Evolutionary conservation across 306 rosid species (phyloP).

Genomic region (Quillaja saponaria): DNA sequence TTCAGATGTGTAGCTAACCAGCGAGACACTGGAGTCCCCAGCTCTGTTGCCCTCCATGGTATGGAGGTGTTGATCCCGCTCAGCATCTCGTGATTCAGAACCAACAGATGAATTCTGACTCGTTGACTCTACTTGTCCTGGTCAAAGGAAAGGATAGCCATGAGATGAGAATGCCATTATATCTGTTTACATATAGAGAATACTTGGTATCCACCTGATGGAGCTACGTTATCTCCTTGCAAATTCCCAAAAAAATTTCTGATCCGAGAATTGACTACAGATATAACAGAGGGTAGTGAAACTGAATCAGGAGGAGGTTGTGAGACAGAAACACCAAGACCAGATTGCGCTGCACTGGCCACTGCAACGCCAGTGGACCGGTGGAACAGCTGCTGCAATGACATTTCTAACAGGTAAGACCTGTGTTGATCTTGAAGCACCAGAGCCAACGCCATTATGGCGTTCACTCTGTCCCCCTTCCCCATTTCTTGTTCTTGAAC

Average conservation of each 20-base stretch:
- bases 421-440: constrained; percentile 56
- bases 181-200: background rate
- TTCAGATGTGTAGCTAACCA: constrained; percentile 44
- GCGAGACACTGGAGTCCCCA: constrained; percentile 38
- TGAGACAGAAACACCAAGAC: constrained; percentile 57
- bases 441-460: constrained; percentile 53
- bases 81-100: constrained; percentile 41
- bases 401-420: constrained; percentile 62
- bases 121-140: constrained; percentile 55
- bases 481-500: constrained; percentile 71
- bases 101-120: constrained; percentile 49
- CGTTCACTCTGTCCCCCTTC: constrained; percentile 65
- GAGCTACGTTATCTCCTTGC: constrained; percentile 51
- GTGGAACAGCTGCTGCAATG: constrained; percentile 46
- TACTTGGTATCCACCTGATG: constrained; percentile 52
- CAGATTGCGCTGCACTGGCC: constrained; percentile 45
- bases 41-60: constrained; percentile 29
- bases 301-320: constrained; percentile 56
- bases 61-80: constrained; percentile 51
- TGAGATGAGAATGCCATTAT: constrained; percentile 15
- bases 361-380: constrained; percentile 46
- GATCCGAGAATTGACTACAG: constrained; percentile 58
- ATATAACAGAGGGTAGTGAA: constrained; percentile 55
- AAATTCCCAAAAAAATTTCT: constrained; percentile 51
- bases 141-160: constrained; percentile 31